These are phyloP conservation scores for Auxenochlorella protothecoides DNA, from an alignment of 139 green algal genomes.

Conservation along the genomic window DNA sequence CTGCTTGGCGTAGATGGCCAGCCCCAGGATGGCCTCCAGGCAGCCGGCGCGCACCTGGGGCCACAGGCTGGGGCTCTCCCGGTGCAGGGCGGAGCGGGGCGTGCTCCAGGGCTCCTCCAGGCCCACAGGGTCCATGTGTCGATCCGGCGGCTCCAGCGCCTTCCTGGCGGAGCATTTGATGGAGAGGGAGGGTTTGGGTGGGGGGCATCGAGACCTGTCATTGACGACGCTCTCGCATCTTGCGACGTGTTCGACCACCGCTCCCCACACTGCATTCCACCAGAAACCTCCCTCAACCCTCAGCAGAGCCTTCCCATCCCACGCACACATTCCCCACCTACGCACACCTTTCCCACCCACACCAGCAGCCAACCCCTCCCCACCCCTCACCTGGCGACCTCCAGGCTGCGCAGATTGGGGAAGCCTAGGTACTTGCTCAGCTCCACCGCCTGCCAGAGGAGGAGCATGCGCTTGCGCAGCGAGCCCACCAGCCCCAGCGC, in stretches of 20 bases:
- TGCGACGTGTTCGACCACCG: no score
- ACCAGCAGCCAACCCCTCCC: not conserved
- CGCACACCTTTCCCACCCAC: not conserved
- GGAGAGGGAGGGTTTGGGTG: not conserved
- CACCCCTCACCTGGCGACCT: conserved; percentile 11
- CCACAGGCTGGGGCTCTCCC: not conserved
- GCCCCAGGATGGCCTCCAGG: conserved; percentile 36
- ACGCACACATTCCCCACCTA: conserved; percentile 3
- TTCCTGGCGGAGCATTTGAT: conserved; percentile 8
- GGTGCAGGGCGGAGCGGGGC: not conserved
- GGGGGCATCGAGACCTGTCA: no score
- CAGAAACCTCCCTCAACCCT: no score
- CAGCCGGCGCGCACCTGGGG: conserved; percentile 23
- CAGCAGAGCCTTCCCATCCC: not conserved
- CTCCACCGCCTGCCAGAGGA: conserved; percentile 64
- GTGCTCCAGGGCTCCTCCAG: conserved; percentile 16
- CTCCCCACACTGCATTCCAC: no score
- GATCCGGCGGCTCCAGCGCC: conserved; percentile 39
- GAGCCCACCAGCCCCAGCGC: conserved; percentile 46
- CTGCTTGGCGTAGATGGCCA: conserved; percentile 35
- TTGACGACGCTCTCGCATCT: no score
- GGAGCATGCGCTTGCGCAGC: conserved; percentile 48
- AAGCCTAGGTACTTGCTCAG: conserved; percentile 33
- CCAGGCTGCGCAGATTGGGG: conserved; percentile 29
- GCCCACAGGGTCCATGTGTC: conserved; percentile 13